Percentiles rank a stretch among this genome's conserved stretches.
phyloP scores from a whole-genome alignment of 495 filamentous ascomycete species.

The Achaetomiella virescens region DNA sequence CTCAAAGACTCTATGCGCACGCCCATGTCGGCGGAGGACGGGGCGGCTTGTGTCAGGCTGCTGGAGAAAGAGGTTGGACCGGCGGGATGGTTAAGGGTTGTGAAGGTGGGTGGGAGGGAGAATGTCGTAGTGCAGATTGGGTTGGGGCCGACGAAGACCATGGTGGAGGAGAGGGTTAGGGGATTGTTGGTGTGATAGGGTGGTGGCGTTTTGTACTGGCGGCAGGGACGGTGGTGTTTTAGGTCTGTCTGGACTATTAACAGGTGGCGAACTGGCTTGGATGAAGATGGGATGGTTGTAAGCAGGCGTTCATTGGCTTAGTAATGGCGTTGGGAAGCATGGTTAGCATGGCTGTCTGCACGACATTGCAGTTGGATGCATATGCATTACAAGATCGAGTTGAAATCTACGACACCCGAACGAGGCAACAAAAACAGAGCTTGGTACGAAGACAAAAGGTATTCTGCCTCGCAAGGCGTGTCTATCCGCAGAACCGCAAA shows the following conservation, averaged over 20 bases:
- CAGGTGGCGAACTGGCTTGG: background rate
- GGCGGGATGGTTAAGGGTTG: constrained; percentile 55
- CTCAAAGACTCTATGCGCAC: constrained; percentile 56
- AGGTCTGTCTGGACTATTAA: background rate
- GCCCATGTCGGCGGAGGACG: constrained; percentile 57
- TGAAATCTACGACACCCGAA: too few species aligned
- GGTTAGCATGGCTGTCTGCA: background rate
- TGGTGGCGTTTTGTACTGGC: background rate
- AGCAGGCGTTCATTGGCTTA: background rate
- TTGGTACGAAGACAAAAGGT: constrained; percentile 7
- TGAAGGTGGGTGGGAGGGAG: constrained; percentile 48
- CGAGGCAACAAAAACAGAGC: background rate
- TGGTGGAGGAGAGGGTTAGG: constrained; percentile 41
- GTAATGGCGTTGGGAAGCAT: background rate
- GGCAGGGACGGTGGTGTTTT: background rate
- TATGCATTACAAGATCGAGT: background rate
- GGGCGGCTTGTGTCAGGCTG: constrained; percentile 46
- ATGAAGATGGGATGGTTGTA: background rate
- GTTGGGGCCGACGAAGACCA: constrained; percentile 34
- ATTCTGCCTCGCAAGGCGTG: constrained; percentile 10
- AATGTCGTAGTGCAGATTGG: constrained; percentile 52
- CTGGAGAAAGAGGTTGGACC: constrained; percentile 50
- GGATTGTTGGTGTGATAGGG: constrained; percentile 25
- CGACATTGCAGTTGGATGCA: background rate
- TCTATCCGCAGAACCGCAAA: constrained; percentile 6